Evolutionary conservation across 1,284 basidiomycete species (phyloP).

Genomic region (Lentinula novae-zelandiae): DNA sequence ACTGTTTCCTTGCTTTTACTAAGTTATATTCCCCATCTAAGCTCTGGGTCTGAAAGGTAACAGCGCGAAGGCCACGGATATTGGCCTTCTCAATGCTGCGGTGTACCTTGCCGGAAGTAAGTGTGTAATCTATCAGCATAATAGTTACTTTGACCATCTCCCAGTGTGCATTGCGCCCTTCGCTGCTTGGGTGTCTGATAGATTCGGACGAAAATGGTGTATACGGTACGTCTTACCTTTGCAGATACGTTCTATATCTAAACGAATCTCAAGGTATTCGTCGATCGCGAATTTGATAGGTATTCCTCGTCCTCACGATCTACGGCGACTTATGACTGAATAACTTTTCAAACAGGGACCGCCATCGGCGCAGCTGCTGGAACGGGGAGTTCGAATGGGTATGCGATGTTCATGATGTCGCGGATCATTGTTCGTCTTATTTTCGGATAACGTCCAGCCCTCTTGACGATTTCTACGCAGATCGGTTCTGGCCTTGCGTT

Average conservation of each 20-base stretch:
- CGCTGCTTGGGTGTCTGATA: constrained; percentile 10
- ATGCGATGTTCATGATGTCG: constrained; percentile 12
- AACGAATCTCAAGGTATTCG: neutral
- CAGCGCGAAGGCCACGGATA: neutral
- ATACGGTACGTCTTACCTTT: neutral
- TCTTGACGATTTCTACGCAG: neutral
- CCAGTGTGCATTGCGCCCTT: constrained; percentile 9
- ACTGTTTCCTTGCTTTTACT: neutral
- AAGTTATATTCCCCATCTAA: neutral
- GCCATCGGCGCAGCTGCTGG: constrained; percentile 11
- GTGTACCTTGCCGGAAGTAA: constrained; percentile 9
- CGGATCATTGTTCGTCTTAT: constrained; percentile 10
- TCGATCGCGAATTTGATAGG: constrained; percentile 7
- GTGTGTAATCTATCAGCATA: neutral
- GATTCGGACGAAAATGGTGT: constrained; percentile 14
- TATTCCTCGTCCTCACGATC: neutral
- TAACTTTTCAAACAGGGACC: neutral
- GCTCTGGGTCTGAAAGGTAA: neutral
- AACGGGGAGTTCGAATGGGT: constrained; percentile 6
- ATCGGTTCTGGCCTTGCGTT: constrained; percentile 12
- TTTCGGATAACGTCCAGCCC: neutral
- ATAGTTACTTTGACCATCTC: neutral
- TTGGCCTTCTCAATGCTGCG: constrained; percentile 12
- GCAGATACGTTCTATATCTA: neutral
- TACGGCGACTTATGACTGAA: neutral